Evolutionary conservation across 257 asterid genomes (phyloP).

Genomic region (Primulina eburnea): DNA sequence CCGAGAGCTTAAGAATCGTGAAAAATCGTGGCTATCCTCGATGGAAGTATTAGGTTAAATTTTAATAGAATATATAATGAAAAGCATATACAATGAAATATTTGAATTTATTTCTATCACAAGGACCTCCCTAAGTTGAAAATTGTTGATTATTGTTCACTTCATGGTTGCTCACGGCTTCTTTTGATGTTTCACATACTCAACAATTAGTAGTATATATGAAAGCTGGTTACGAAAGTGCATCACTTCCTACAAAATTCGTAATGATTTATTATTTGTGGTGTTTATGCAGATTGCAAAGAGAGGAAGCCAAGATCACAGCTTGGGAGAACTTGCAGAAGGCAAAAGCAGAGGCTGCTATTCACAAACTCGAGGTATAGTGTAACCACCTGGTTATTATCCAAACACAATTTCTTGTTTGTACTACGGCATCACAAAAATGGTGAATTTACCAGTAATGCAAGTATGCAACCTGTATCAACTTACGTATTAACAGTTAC

Average conservation of each 20-base stretch:
- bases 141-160: not conserved
- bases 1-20: not conserved
- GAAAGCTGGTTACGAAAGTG: not conserved
- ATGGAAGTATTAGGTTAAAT: not conserved
- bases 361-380: slow-evolving; percentile 69
- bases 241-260: not conserved
- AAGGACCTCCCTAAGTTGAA: not conserved
- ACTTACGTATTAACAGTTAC: not conserved
- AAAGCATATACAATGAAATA: no score
- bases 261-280: not conserved
- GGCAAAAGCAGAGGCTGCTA: slow-evolving; percentile 89
- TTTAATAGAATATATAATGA: no score
- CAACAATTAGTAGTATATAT: not conserved
- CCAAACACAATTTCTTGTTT: not conserved
- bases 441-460: not conserved
- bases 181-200: not conserved
- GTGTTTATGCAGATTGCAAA: slow-evolving; percentile 45
- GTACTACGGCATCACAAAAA: not conserved
- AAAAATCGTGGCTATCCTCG: not conserved
- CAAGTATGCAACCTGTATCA: not conserved
- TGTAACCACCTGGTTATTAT: not conserved
- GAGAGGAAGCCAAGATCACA: slow-evolving; percentile 70
- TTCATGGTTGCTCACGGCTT: not conserved
- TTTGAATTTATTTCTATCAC: not conserved
- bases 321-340: slow-evolving; percentile 94